These are phyloP conservation scores for Neonectria punicea DNA, from an alignment of 2,329 filamentous ascomycete genomes.

Conservation along the genomic window DNA sequence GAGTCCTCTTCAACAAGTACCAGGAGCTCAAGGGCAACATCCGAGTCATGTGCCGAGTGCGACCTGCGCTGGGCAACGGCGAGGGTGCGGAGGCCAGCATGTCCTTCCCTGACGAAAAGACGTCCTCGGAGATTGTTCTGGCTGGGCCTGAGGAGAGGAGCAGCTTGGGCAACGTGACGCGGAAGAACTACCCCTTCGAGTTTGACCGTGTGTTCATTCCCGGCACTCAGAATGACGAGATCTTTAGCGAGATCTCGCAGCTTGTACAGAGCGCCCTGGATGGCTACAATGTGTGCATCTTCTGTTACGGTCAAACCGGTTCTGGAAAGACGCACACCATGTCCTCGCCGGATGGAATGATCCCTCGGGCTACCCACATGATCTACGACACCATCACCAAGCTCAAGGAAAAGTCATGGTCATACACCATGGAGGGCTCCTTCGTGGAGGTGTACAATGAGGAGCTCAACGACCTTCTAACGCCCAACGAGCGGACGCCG, in stretches of 20 bases:
- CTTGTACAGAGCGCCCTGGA: slow-evolving; percentile 96
- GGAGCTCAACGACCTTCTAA: slow-evolving; percentile 89
- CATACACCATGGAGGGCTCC: slow-evolving; percentile 91
- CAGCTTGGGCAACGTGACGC: slow-evolving; percentile 78
- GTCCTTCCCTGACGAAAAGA: slow-evolving; percentile 82
- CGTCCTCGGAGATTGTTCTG: slow-evolving; percentile 87
- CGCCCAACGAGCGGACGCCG: slow-evolving; percentile 66
- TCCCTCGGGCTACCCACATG: slow-evolving; percentile 90
- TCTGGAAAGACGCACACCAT: slow-evolving; percentile 98
- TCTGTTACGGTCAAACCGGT: slow-evolving; percentile 97
- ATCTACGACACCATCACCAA: slow-evolving; percentile 90
- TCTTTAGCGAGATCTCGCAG: slow-evolving; percentile 97
- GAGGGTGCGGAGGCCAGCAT: slow-evolving; percentile 79
- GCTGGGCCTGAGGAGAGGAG: slow-evolving; percentile 86
- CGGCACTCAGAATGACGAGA: slow-evolving; percentile 78
- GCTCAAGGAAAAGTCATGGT: slow-evolving; percentile 91
- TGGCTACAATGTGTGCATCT: slow-evolving; percentile 98
- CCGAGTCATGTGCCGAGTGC: slow-evolving; percentile 95
- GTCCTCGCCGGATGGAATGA: slow-evolving; percentile 93
- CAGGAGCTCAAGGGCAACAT: slow-evolving; percentile 99
- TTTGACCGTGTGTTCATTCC: slow-evolving; percentile 95
- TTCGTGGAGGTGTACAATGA: slow-evolving; percentile 99
- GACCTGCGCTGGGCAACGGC: slow-evolving; percentile 71
- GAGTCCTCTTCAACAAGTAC: slow-evolving; percentile 96
- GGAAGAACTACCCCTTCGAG: slow-evolving; percentile 85